phyloP scores from a whole-genome alignment of 768 basidiomycete genomes.

The Austroboletus festivus region DNA sequence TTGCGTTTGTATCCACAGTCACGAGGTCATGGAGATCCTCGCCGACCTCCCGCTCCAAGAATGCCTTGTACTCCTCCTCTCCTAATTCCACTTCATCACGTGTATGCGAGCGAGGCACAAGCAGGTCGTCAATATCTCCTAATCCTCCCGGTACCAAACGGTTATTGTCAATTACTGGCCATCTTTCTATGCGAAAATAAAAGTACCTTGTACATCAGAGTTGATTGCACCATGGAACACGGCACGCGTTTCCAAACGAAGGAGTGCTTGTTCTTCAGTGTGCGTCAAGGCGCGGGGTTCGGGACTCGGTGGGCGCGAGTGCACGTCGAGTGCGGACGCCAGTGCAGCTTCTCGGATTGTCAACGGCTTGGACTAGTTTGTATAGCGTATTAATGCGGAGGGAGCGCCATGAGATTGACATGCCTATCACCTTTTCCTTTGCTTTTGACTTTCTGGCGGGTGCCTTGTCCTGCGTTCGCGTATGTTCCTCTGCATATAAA shows the following conservation, averaged over 20 bases:
- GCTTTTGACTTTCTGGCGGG: constrained; percentile 24
- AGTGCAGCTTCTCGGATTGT: constrained; percentile 74
- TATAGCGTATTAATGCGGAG: background rate
- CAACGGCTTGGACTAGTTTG: constrained; percentile 59
- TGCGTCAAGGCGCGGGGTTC: constrained; percentile 59
- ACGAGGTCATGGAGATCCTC: constrained; percentile 68
- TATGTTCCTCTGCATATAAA: constrained; percentile 58
- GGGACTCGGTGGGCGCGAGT: constrained; percentile 56
- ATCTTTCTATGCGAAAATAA: background rate
- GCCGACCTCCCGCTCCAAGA: constrained; percentile 80
- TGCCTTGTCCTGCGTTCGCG: constrained; percentile 35
- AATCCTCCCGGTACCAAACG: constrained; percentile 5
- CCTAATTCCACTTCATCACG: constrained; percentile 74
- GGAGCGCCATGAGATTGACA: background rate
- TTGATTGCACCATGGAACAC: constrained; percentile 63
- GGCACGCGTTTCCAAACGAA: constrained; percentile 79
- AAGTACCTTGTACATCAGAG: constrained; percentile 11
- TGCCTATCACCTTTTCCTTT: constrained; percentile 50
- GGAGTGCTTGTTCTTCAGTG: constrained; percentile 68
- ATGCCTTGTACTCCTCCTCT: constrained; percentile 82
- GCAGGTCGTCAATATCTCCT: constrained; percentile 61
- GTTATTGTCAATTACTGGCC: background rate
- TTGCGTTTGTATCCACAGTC: constrained; percentile 39
- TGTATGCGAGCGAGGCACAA: constrained; percentile 73
- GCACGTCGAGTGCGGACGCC: constrained; percentile 55